phyloP scores from a whole-genome alignment of 768 basidiomycete species.

The Naganishia vishniacii region DNA sequence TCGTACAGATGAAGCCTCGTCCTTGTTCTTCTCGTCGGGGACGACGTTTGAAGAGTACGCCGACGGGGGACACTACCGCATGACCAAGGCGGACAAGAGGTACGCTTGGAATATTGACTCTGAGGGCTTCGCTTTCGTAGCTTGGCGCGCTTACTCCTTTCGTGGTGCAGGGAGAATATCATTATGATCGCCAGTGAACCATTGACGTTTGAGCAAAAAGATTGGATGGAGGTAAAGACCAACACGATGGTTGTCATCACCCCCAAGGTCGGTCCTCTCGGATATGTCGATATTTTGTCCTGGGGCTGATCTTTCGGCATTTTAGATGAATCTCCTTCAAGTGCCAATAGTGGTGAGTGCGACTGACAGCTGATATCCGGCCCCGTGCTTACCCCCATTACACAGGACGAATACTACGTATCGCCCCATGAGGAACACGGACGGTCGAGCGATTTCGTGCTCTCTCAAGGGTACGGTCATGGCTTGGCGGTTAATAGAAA shows the following conservation, averaged over 20 bases:
- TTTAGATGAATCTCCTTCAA: slow-evolving; percentile 68
- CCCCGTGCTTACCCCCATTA: neutral
- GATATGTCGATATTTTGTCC: neutral
- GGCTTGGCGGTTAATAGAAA: neutral
- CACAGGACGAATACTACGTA: slow-evolving; percentile 77
- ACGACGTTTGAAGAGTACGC: slow-evolving; percentile 87
- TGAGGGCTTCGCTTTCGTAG: too few relatives aligned
- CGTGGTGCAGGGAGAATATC: slow-evolving; percentile 67
- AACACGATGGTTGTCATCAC: slow-evolving; percentile 95
- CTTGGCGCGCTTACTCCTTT: neutral
- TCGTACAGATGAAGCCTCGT: slow-evolving; percentile 83
- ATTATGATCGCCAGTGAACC: slow-evolving; percentile 82
- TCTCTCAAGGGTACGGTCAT: slow-evolving; percentile 60
- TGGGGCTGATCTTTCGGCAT: neutral
- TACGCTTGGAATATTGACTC: too few relatives aligned
- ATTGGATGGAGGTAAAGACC: slow-evolving; percentile 99
- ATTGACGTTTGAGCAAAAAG: slow-evolving; percentile 92
- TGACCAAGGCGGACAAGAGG: slow-evolving; percentile 90
- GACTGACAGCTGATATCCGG: neutral
- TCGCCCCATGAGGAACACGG: slow-evolving; percentile 71
- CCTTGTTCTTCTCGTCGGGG: slow-evolving; percentile 93
- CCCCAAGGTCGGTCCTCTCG: slow-evolving; percentile 62
- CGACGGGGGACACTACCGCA: slow-evolving; percentile 83
- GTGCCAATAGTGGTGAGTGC: slow-evolving; percentile 66
- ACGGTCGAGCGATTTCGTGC: slow-evolving; percentile 75